phyloP scores from a whole-genome alignment of 768 basidiomycete species.

The Tephrocybe sp. region DNA sequence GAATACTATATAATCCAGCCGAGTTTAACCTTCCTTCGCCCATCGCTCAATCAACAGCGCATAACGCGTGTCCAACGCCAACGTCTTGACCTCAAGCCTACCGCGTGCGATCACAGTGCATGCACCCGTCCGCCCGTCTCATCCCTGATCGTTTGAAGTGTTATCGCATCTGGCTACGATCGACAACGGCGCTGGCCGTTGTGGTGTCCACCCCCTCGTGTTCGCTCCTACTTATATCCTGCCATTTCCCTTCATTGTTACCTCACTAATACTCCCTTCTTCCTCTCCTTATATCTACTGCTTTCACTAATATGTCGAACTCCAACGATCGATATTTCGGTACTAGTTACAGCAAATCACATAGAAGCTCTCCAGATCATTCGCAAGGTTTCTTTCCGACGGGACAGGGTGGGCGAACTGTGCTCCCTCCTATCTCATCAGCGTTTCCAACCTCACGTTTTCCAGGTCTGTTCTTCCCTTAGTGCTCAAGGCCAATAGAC shows the following conservation, averaged over 20 bases:
- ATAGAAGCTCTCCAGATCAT: slow-evolving; percentile 71
- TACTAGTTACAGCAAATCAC: slow-evolving; percentile 55
- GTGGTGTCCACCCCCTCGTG: slow-evolving; percentile 23
- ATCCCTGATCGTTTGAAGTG: slow-evolving; percentile 40
- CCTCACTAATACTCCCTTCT: slow-evolving; percentile 54
- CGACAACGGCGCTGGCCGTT: slow-evolving; percentile 13
- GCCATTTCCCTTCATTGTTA: slow-evolving; percentile 44
- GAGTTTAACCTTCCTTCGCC: slow-evolving; percentile 21
- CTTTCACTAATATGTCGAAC: slow-evolving; percentile 67
- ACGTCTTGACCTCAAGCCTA: slow-evolving; percentile 38
- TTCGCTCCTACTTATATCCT: slow-evolving; percentile 45
- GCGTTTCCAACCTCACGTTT: slow-evolving; percentile 87
- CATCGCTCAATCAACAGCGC: slow-evolving; percentile 15
- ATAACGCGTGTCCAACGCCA: slow-evolving; percentile 30
- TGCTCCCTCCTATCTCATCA: slow-evolving; percentile 83
- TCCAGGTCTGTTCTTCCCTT: slow-evolving; percentile 78
- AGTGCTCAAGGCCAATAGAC: slow-evolving; percentile 50
- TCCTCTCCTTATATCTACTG: slow-evolving; percentile 57
- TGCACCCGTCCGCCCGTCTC: slow-evolving; percentile 40
- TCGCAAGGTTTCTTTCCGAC: slow-evolving; percentile 71
- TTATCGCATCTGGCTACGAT: slow-evolving; percentile 35
- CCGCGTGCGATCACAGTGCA: slow-evolving; percentile 50
- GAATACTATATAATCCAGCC: slow-evolving; percentile 18
- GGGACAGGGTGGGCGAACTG: slow-evolving; percentile 88
- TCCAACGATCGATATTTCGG: slow-evolving; percentile 72